These are phyloP conservation scores for Schoenoplectus tabernaemontani DNA, from an alignment of 202 grass and related monocot genomes.

Conservation along the genomic window DNA sequence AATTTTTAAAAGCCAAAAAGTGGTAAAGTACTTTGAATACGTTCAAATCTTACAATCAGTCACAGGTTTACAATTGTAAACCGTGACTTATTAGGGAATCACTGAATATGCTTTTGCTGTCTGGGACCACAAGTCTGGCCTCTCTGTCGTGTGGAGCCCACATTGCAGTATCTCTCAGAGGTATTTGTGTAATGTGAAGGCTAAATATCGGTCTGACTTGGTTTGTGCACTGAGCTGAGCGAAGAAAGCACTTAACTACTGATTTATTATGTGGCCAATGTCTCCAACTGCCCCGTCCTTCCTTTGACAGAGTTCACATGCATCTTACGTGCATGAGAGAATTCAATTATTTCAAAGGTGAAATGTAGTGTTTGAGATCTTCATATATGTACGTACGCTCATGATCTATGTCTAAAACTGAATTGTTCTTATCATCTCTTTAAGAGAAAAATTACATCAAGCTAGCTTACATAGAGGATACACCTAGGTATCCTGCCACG, in stretches of 20 bases:
- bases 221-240: background rate
- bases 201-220: background rate
- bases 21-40: background rate
- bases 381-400: background rate
- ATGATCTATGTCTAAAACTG: background rate
- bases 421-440: background rate
- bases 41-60: slow-evolving; percentile 8
- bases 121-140: background rate
- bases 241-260: slow-evolving; percentile 12
- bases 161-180: background rate
- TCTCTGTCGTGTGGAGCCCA: slow-evolving; percentile 16
- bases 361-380: background rate
- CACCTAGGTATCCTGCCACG: no score
- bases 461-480: background rate
- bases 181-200: background rate
- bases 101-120: background rate
- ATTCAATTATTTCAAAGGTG: slow-evolving; percentile 15
- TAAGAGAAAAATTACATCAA: background rate
- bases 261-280: slow-evolving; percentile 12
- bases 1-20: background rate
- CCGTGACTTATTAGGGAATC: slow-evolving; percentile 10
- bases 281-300: slow-evolving; percentile 37
- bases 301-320: slow-evolving; percentile 44
- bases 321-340: slow-evolving; percentile 24
- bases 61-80: slow-evolving; percentile 6